A percentile compares a stretch with the other conserved stretches of the same genome.
Conservation (phyloP, 139 green algal species). For the Picochlorum sp. region DNA sequence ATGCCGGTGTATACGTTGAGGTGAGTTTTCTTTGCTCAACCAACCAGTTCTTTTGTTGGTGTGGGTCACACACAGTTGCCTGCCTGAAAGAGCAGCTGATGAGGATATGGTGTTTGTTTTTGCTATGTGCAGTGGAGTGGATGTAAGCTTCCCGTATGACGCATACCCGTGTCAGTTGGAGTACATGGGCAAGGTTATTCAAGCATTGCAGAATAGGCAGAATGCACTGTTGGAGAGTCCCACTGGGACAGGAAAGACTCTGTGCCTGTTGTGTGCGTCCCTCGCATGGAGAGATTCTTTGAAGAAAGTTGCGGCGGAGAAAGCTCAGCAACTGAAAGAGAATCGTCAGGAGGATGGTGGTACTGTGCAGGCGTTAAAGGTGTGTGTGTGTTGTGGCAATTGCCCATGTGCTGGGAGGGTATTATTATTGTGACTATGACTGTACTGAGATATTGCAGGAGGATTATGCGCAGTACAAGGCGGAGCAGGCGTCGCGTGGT, state of each 20-base stretch:
- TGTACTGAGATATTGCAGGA: conserved; percentile 11
- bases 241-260: conserved; percentile 94
- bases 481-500: conserved; percentile 5
- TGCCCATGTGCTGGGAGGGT: background rate
- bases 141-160: conserved; percentile 77
- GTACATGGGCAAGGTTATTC: conserved; percentile 90
- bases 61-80: too few relatives aligned
- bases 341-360: conserved; percentile 10
- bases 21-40: background rate
- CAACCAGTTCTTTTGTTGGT: too few relatives aligned
- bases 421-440: background rate
- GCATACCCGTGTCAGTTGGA: conserved; percentile 77
- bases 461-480: conserved; percentile 23
- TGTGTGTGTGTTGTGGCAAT: conserved; percentile 1
- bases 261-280: conserved; percentile 92
- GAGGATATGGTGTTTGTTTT: background rate
- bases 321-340: background rate
- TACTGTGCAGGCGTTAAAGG: conserved; percentile 24
- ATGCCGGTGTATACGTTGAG: background rate
- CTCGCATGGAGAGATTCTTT: conserved; percentile 72
- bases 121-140: conserved; percentile 36
- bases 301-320: background rate
- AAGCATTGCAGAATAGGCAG: conserved; percentile 68
- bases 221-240: conserved; percentile 90
- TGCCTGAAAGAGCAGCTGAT: too few relatives aligned